A percentile compares a stretch with the other conserved stretches of the same genome.
phyloP scores from a whole-genome alignment of 2,329 filamentous ascomycete genomes.

The Cyphellophora attinorum region DNA sequence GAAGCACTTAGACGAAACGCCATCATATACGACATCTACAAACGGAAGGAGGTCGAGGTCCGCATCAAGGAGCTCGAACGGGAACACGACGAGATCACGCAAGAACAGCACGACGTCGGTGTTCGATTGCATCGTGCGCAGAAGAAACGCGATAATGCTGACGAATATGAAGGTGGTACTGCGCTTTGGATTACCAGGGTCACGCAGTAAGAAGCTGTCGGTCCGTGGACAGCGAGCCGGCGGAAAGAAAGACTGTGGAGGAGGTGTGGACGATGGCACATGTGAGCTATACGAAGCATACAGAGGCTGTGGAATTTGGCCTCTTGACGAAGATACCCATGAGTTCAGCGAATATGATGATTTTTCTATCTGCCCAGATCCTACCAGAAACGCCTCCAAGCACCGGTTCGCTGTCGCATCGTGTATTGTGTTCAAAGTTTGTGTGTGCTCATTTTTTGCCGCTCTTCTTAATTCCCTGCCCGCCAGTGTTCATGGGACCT shows the following conservation, averaged over 20 bases:
- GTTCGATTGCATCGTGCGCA: conserved; percentile 64
- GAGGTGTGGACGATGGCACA: too few relatives aligned
- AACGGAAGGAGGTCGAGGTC: conserved; percentile 43
- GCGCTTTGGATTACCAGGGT: conserved; percentile 71
- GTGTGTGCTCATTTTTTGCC: conserved; percentile 60
- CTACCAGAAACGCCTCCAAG: too few relatives aligned
- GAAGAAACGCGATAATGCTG: conserved; percentile 59
- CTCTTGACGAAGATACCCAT: too few relatives aligned
- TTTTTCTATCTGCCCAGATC: too few relatives aligned
- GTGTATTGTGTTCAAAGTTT: too few relatives aligned
- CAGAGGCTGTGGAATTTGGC: too few relatives aligned
- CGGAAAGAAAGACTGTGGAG: too few relatives aligned
- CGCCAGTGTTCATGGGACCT: conserved; percentile 76
- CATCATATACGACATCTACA: conserved; percentile 57
- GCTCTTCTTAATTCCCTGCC: conserved; percentile 96
- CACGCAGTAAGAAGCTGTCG: too few relatives aligned
- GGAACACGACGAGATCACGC: conserved; percentile 63
- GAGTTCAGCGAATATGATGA: too few relatives aligned
- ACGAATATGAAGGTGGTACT: conserved; percentile 43
- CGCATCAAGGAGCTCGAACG: conserved; percentile 57
- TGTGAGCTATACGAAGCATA: too few relatives aligned
- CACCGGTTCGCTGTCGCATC: too few relatives aligned
- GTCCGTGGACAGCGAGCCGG: too few relatives aligned
- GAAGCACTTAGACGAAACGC: conserved; percentile 66
- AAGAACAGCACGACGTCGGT: conserved; percentile 70